Conservation (phyloP, 345 rosid species). For the Noccaea bulbosa region DNA sequence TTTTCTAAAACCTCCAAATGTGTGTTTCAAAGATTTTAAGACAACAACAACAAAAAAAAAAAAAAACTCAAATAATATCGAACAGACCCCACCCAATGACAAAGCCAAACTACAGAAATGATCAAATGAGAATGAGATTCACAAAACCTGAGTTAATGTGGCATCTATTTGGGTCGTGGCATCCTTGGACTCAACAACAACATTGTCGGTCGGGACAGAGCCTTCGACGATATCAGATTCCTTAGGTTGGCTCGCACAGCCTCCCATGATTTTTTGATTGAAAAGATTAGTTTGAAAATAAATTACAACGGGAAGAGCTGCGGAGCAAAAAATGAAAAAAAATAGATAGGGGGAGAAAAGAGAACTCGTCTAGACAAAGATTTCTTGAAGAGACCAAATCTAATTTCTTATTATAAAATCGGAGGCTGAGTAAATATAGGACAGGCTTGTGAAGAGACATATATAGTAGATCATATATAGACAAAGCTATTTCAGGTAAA, state of each 20-base stretch:
- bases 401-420: not conserved
- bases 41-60: no score
- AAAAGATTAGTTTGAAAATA: slow-evolving; percentile 7
- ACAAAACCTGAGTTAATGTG: slow-evolving; percentile 32
- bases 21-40: not conserved
- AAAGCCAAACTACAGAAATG: slow-evolving; percentile 10
- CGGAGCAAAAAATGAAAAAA: not conserved
- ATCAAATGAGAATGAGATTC: slow-evolving; percentile 17
- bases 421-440: slow-evolving; percentile 20
- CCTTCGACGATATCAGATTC: slow-evolving; percentile 42
- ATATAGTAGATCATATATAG: slow-evolving; percentile 4
- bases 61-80: not conserved
- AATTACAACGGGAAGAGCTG: slow-evolving; percentile 21
- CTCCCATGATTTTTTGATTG: slow-evolving; percentile 38
- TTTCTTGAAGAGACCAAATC: slow-evolving; percentile 12
- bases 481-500: slow-evolving; percentile 34
- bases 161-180: slow-evolving; percentile 26
- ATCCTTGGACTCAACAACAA: slow-evolving; percentile 33
- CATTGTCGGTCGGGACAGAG: slow-evolving; percentile 33
- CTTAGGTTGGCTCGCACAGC: slow-evolving; percentile 46
- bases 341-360: not conserved
- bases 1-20: slow-evolving; percentile 4
- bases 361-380: no score
- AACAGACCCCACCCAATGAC: not conserved
- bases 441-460: slow-evolving; percentile 10